Conservation (phyloP, 1,284 basidiomycete species). For the Pseudozyma pruni region DNA sequence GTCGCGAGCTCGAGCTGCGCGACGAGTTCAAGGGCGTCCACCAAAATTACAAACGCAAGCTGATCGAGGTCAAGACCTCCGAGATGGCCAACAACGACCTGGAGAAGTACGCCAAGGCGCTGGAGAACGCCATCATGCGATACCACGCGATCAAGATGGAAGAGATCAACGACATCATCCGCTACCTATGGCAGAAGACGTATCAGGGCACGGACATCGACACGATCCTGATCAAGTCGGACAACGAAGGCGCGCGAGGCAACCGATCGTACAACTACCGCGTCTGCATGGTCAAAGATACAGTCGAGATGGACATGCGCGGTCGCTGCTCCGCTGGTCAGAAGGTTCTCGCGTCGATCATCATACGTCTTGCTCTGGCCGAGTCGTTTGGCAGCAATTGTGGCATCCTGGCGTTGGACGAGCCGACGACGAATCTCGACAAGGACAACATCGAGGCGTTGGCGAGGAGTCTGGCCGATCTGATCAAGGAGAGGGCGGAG, state of each 20-base stretch:
- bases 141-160: conserved; percentile 99
- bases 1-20: conserved; percentile 77
- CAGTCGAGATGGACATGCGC: conserved; percentile 99
- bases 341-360: conserved; percentile 98
- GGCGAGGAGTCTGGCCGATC: conserved; percentile 85
- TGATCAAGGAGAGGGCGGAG: conserved; percentile 65
- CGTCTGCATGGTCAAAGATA: conserved; percentile 95
- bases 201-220: conserved; percentile 99
- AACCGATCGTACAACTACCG: conserved; percentile 91
- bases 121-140: conserved; percentile 93
- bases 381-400: conserved; percentile 98
- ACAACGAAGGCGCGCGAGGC: conserved; percentile 78
- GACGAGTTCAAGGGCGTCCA: conserved; percentile 88
- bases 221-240: conserved; percentile 93
- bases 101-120: conserved; percentile 96
- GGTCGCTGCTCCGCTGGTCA: conserved; percentile 98
- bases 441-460: conserved; percentile 95
- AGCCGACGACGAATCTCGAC: conserved; percentile 97
- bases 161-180: conserved; percentile 90
- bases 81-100: conserved; percentile 70
- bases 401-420: conserved; percentile 95
- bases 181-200: conserved; percentile 90
- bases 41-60: conserved; percentile 85
- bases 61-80: conserved; percentile 85
- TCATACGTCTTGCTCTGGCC: conserved; percentile 95